These are phyloP conservation scores for Wickerhamomyces mucosus DNA, from an alignment of 805 yeast species.

Conservation along the genomic window DNA sequence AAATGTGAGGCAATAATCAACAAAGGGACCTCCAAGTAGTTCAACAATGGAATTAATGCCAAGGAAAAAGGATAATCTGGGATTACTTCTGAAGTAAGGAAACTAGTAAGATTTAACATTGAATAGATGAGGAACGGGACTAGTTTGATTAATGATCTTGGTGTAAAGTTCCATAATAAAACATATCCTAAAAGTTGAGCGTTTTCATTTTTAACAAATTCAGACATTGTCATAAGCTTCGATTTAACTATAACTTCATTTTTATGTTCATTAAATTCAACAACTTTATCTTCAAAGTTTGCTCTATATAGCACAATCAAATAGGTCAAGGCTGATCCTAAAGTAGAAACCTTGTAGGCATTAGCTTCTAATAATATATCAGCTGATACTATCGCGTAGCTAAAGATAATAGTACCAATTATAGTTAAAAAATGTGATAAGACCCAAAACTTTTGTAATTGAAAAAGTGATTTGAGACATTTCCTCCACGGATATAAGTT, in stretches of 20 bases:
- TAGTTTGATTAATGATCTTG: constrained; percentile 24
- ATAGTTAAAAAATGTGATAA: constrained; percentile 16
- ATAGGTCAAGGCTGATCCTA: constrained; percentile 16
- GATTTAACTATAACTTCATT: constrained; percentile 8
- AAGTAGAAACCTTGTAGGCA: constrained; percentile 11
- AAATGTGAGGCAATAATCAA: constrained; percentile 28
- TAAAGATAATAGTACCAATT: constrained; percentile 8
- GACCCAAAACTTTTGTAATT: constrained; percentile 17
- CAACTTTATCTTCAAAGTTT: constrained; percentile 11
- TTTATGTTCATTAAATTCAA: constrained; percentile 7
- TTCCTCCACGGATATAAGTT: too few species aligned
- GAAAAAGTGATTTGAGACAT: constrained; percentile 8
- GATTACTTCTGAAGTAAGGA: constrained; percentile 23
- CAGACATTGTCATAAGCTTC: constrained; percentile 21
- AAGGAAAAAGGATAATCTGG: constrained; percentile 23
- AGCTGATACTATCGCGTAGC: constrained; percentile 2
- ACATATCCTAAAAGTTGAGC: constrained; percentile 29
- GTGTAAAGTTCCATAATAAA: constrained; percentile 28
- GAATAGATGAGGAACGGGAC: constrained; percentile 34
- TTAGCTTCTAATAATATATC: neutral
- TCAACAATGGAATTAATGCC: constrained; percentile 28
- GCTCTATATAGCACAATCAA: constrained; percentile 17
- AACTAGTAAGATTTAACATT: constrained; percentile 27
- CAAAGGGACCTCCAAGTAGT: constrained; percentile 28
- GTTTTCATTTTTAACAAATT: constrained; percentile 31